These are phyloP conservation scores for Trichoderma semiorbis DNA, from an alignment of 2,329 filamentous ascomycete genomes.

Conservation along the genomic window DNA sequence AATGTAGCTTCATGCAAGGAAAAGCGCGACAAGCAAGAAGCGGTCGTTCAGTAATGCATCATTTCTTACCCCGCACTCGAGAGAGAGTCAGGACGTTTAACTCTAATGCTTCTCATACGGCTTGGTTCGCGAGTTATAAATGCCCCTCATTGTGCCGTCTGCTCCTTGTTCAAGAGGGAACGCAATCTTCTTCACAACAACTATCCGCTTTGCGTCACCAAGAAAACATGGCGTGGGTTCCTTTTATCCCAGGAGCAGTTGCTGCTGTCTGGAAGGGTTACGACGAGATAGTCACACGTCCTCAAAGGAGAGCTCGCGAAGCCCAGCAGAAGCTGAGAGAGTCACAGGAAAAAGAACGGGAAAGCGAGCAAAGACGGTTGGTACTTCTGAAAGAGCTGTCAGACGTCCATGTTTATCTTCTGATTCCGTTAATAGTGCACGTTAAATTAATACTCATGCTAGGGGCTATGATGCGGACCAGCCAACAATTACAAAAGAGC, in stretches of 20 bases:
- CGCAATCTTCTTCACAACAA: not conserved
- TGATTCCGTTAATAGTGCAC: fast-evolving
- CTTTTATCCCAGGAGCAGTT: not conserved
- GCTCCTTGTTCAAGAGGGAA: not conserved
- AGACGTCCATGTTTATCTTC: not conserved
- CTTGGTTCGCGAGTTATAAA: not conserved
- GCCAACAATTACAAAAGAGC: not conserved
- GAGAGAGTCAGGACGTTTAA: not conserved
- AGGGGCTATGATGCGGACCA: not conserved
- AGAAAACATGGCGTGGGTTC: not conserved
- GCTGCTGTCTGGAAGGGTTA: not conserved
- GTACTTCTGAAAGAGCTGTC: not conserved
- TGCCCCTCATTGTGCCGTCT: not conserved
- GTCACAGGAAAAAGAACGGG: not conserved
- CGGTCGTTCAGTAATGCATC: not conserved
- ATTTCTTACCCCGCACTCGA: not conserved
- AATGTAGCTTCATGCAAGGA: not conserved
- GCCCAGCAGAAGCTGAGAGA: not conserved
- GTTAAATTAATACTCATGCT: not conserved
- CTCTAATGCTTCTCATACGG: not conserved
- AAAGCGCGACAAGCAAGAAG: not conserved
- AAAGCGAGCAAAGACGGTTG: not conserved
- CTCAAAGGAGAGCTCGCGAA: not conserved
- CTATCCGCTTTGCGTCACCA: not conserved
- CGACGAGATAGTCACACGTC: not conserved